Base-by-base conservation (phyloP, 2,329 filamentous ascomycete genomes). In the Fusarium keratoplasticum region DNA sequence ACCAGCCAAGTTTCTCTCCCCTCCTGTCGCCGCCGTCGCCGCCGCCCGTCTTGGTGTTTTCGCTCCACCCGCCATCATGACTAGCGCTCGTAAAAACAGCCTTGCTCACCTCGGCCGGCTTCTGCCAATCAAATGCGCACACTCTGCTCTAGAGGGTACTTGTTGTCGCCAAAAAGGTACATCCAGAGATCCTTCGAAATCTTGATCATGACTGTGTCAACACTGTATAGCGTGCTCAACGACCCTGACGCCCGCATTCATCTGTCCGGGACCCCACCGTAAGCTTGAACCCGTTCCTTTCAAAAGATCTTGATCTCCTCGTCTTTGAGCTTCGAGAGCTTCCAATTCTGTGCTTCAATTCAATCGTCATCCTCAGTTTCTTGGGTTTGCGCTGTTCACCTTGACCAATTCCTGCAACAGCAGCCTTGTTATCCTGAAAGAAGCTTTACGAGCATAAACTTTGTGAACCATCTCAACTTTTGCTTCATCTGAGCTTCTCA, bases 1-100 rank as follows among this genome's bases (percentile, higher is more conserved):
- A 60, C 40, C 29, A 35, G 52, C 61, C 57, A 66, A 36, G 35
- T 64, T 63, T 73, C 55, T 61, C 59, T 55, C 55, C 55, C 40
- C 61, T 35, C 29, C 40, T 50, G 42, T 72, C 40, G 67, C 67
- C 55, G 67, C 58, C 66, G 67, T 52, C 64, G 64, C 35, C 54
- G 61, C 35, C 62, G 54, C 67, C 52, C 25, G 36, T 69, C 52
- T 74, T 69, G 62, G 70, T 70, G 57, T 64, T 71, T 66, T 66
- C 47, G 61, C 67, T 74, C 71, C 71, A 74, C 71, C 61, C 71
- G 68, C 68, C 71, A 74, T 60, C 52, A 60, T 65, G 54, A 65
- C 55, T 65, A 65, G 47, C 29, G 36, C 36, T 36, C 40, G 61
- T 52, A 65, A 38, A 44, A 65, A 25, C 63, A 60, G 71, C 68